Evolutionary conservation across 2,329 filamentous ascomycete species (phyloP), one percentile per base, ranked within the genome.

Genomic region (Colletotrichum sublineola): DNA sequence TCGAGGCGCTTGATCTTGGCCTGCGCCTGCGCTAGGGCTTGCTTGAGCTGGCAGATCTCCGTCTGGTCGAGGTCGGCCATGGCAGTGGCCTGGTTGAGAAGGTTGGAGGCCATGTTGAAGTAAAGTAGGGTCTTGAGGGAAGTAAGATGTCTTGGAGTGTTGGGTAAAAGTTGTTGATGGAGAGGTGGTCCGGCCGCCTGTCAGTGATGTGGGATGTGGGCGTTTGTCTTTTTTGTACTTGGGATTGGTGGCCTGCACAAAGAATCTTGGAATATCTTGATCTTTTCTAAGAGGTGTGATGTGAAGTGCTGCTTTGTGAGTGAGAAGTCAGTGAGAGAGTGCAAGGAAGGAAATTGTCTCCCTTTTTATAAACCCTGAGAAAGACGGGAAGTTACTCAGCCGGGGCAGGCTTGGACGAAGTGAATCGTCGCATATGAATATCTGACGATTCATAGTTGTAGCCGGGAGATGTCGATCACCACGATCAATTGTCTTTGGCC

Each of bases 101-200:
- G 18, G 5, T 31, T 15, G 8, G 40, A 7, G 8, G 52, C 29
- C 52, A 65, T 65, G 2, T 18, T 48, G 31, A 31, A 31, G 36
- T 2, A 20, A 18, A 14, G 1, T 24, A 31, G 8, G 18, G 11
- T 6, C 0, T 48, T 38, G 29, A 1, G 8, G 20, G 44, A 18
- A n/a, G 9, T 29, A 5, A n/a, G 9, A 29, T 57, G 18, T 65
- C 18, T 76, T 48, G 82, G 24, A 24, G 84, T 75, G 73, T 74
- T 7, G 46, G 1, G 1, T 52, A n/a, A 46, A 20, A 4, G 2
- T n/a, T 11, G 5, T 18, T 63, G 61, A 8, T 31, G 2, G 24
- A 8, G 11, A n/a, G 20, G 46, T 8, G 33, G 8, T 40, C 38
- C 29, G 55, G 55, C 36, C n/a, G n/a, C 36, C n/a, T 57, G 1